Evolutionary conservation across 2,329 filamentous ascomycete genomes (phyloP).

Genomic region (Fusarium austroafricanum): DNA sequence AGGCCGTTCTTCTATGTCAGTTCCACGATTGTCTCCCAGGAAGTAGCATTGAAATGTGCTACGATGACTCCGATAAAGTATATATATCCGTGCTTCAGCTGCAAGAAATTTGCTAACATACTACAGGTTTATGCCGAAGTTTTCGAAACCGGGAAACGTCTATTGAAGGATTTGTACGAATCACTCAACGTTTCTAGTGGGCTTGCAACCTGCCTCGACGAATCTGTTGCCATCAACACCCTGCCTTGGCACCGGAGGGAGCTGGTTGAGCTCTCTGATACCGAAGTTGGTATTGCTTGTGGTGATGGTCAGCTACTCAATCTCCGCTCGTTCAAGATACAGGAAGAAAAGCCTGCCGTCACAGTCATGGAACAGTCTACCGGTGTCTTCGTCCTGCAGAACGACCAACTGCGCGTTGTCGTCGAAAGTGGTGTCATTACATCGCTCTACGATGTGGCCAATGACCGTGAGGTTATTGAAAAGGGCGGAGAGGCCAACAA

Average conservation of each 20-base stretch:
- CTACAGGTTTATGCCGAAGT: slow-evolving; percentile 80
- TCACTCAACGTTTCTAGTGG: slow-evolving; percentile 71
- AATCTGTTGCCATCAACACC: slow-evolving; percentile 80
- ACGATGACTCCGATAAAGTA: slow-evolving; percentile 90
- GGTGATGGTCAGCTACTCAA: slow-evolving; percentile 65
- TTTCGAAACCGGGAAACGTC: slow-evolving; percentile 78
- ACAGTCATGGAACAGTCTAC: slow-evolving; percentile 62
- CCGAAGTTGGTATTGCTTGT: slow-evolving; percentile 65
- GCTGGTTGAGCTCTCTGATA: slow-evolving; percentile 72
- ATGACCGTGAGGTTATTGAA: slow-evolving; percentile 81
- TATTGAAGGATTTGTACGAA: slow-evolving; percentile 76
- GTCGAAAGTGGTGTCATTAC: slow-evolving; percentile 82
- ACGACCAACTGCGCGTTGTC: slow-evolving; percentile 78
- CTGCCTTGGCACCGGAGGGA: slow-evolving; percentile 86
- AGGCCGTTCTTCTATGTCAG: slow-evolving; percentile 88
- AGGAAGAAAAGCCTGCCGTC: slow-evolving; percentile 60
- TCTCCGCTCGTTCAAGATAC: slow-evolving; percentile 62
- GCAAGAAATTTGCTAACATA: slow-evolving; percentile 6
- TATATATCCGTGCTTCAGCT: slow-evolving; percentile 37
- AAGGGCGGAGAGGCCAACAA: slow-evolving; percentile 84
- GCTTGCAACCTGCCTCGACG: slow-evolving; percentile 54
- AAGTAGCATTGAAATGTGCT: slow-evolving; percentile 97
- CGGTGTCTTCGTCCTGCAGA: slow-evolving; percentile 81
- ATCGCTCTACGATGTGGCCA: slow-evolving; percentile 81
- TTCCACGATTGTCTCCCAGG: slow-evolving; percentile 98